Percentiles rank a stretch among this genome's conserved stretches.
These are phyloP conservation scores for Marvania coccoides DNA, from an alignment of 139 green algal species.

Conservation along the genomic window DNA sequence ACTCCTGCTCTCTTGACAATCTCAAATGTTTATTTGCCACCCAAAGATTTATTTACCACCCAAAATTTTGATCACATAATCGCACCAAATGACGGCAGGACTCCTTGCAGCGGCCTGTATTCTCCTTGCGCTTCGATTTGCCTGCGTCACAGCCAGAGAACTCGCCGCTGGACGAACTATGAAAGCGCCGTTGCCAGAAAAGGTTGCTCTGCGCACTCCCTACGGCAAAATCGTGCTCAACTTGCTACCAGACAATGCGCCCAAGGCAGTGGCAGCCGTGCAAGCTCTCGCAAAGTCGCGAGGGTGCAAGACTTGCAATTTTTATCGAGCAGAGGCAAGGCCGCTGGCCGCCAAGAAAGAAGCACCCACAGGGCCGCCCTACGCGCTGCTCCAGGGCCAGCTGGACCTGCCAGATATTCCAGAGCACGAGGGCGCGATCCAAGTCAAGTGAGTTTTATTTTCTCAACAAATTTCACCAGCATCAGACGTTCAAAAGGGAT, in stretches of 20 bases:
- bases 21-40: no score
- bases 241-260: background rate
- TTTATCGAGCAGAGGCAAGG: constrained; percentile 7
- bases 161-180: background rate
- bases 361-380: constrained; percentile 24
- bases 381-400: constrained; percentile 39
- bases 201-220: background rate
- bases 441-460: constrained; percentile 6
- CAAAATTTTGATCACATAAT: no score
- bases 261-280: background rate
- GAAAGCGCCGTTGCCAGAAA: background rate
- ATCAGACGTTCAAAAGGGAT: background rate
- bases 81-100: no score
- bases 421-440: background rate
- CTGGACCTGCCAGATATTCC: constrained; percentile 7
- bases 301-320: background rate
- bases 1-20: no score
- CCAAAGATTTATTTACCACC: no score
- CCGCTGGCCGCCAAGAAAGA: background rate
- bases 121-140: background rate
- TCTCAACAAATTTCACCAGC: background rate
- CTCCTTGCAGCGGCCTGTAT: background rate
- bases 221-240: background rate
- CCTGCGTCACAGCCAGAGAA: background rate
- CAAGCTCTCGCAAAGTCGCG: background rate